Evolutionary conservation across 2,329 filamentous ascomycete genomes (phyloP).

Genomic region (Monilinia aucupariae): DNA sequence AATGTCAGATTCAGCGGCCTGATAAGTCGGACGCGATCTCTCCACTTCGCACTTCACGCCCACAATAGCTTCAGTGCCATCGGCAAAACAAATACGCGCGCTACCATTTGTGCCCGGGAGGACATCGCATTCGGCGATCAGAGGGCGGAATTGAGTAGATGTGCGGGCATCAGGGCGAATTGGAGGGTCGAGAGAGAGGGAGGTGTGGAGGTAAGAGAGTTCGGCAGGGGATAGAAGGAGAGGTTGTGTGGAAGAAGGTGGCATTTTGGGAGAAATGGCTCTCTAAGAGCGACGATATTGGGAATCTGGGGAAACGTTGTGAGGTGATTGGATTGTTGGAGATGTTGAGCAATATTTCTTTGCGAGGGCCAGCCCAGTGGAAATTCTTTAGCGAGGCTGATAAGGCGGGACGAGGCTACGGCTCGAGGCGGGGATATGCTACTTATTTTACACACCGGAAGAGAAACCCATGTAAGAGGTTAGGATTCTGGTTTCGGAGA

Average conservation of each 20-base stretch:
- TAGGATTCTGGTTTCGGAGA: too few species aligned
- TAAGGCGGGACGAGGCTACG: neutral
- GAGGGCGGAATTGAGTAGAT: conserved; percentile 80
- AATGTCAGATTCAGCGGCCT: conserved; percentile 26
- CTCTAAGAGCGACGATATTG: neutral
- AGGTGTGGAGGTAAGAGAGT: conserved; percentile 88
- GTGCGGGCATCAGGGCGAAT: conserved; percentile 84
- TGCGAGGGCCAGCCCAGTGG: conserved; percentile 1
- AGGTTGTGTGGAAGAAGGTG: conserved; percentile 52
- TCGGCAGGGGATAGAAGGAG: conserved; percentile 88
- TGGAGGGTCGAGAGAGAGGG: conserved; percentile 73
- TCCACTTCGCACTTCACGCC: conserved; percentile 95
- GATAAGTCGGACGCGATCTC: conserved; percentile 46
- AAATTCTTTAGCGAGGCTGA: conserved; percentile 20
- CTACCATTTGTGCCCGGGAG: conserved; percentile 87
- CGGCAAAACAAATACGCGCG: conserved; percentile 87
- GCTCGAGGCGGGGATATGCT: too few species aligned
- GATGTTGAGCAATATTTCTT: conserved; percentile 12
- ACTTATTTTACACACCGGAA: neutral
- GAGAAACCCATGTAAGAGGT: neutral
- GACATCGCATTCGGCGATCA: conserved; percentile 85
- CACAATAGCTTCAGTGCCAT: conserved; percentile 93
- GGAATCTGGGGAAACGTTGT: neutral
- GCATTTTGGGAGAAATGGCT: conserved; percentile 40
- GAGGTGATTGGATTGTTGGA: neutral